Evolutionary conservation across 2,329 filamentous ascomycete species (phyloP).

Genomic region (Botrytis paeoniae): DNA sequence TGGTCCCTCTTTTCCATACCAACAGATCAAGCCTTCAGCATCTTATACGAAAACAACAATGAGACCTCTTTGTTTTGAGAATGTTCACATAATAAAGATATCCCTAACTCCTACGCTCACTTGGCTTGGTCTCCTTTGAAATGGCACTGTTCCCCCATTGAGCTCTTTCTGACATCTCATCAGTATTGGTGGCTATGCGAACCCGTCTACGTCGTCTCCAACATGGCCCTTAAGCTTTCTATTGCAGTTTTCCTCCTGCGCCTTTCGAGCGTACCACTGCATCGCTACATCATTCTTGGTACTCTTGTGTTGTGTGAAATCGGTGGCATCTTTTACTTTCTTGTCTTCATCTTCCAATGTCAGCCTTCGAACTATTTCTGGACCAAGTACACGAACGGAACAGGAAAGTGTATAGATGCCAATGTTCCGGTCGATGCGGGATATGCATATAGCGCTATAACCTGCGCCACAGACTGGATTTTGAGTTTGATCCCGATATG

Average conservation of each 20-base stretch:
- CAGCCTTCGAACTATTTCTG: slow-evolving; percentile 42
- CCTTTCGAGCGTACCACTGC: slow-evolving; percentile 36
- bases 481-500: slow-evolving; percentile 43
- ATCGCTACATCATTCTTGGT: slow-evolving; percentile 39
- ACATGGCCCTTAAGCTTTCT: slow-evolving; percentile 41
- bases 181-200: slow-evolving; percentile 42
- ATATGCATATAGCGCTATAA: slow-evolving; percentile 43
- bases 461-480: slow-evolving; percentile 43
- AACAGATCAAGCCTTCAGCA: not conserved
- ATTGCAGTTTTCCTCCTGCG: slow-evolving; percentile 43
- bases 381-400: slow-evolving; percentile 37
- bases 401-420: slow-evolving; percentile 39
- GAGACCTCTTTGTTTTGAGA: too few relatives aligned
- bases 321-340: slow-evolving; percentile 40
- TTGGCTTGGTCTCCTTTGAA: not conserved
- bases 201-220: slow-evolving; percentile 41
- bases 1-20: not conserved
- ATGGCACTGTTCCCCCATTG: not conserved
- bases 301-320: slow-evolving; percentile 37
- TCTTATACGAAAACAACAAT: not conserved
- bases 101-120: not conserved
- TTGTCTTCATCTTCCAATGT: slow-evolving; percentile 43
- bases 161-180: not conserved
- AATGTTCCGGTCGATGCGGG: slow-evolving; percentile 37
- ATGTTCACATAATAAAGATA: not conserved